phyloP scores from a whole-genome alignment of 2,329 filamentous ascomycete species.

The Aureobasidium sp. region DNA sequence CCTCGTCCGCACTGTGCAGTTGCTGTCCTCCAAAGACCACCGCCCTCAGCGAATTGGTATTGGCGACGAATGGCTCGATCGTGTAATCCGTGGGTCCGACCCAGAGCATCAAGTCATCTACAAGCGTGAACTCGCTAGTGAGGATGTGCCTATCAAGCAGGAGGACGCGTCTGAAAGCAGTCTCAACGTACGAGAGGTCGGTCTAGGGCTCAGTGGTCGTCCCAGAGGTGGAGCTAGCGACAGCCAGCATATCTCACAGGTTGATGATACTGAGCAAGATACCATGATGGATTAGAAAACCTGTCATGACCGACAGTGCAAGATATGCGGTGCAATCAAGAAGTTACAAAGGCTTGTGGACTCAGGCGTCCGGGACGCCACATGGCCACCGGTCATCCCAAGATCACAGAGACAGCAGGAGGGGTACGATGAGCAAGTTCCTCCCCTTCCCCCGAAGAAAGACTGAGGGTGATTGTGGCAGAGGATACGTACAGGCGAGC shows the following conservation, averaged over 20 bases:
- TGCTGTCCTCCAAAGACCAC: not conserved
- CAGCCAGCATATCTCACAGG: not conserved
- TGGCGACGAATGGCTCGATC: not conserved
- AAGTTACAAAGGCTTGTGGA: not conserved
- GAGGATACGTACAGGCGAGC: not conserved
- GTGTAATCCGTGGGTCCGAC: not conserved
- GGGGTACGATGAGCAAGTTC: not conserved
- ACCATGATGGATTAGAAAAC: not conserved
- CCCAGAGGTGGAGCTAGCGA: not conserved
- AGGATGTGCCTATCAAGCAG: not conserved
- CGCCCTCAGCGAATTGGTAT: not conserved
- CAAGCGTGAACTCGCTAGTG: not conserved
- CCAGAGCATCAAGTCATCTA: not conserved
- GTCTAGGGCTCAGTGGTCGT: not conserved
- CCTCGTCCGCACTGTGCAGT: not conserved
- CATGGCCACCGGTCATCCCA: not conserved
- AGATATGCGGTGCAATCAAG: not conserved
- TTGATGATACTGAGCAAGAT: not conserved
- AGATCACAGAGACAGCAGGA: not conserved
- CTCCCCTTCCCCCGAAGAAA: not conserved
- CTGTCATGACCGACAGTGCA: not conserved
- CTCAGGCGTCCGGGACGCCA: not conserved
- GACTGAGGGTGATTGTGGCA: not conserved
- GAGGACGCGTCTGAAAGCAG: not conserved
- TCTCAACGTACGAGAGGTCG: not conserved